Evolutionary conservation across 2,329 filamentous ascomycete genomes (phyloP).

Genomic region (Tolypocladium tundrense): DNA sequence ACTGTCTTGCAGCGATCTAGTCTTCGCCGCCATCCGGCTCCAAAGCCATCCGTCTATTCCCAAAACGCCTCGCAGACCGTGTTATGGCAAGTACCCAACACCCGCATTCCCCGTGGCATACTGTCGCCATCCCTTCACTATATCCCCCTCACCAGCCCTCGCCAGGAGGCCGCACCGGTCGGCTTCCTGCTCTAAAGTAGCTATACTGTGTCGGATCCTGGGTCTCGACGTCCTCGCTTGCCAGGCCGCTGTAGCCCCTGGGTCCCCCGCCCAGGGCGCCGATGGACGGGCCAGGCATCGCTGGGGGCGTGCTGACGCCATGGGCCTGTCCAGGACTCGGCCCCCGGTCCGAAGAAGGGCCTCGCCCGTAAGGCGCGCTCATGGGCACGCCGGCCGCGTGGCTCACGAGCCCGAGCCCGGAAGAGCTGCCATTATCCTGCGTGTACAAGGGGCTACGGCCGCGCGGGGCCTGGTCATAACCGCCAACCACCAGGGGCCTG

Average conservation of each 20-base stretch:
- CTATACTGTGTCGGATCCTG: constrained; percentile 39
- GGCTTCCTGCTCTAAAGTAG: constrained; percentile 38
- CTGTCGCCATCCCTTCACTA: not conserved
- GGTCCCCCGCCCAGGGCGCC: constrained; percentile 49
- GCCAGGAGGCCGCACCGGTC: constrained; percentile 20
- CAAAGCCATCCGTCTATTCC: constrained; percentile 5
- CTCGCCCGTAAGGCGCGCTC: constrained; percentile 16
- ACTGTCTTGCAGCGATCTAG: not conserved
- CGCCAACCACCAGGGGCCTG: constrained; percentile 10
- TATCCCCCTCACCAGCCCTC: constrained; percentile 25
- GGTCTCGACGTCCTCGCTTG: constrained; percentile 32
- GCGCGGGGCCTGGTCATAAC: constrained; percentile 16
- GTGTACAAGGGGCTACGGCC: constrained; percentile 38
- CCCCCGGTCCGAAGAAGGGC: constrained; percentile 12
- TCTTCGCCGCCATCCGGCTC: not conserved
- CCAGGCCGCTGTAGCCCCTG: constrained; percentile 48
- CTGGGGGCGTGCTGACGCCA: constrained; percentile 7
- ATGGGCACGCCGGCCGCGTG: constrained; percentile 42
- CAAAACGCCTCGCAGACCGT: constrained; percentile 8
- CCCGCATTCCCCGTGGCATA: not conserved
- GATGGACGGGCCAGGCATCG: constrained; percentile 28
- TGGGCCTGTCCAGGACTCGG: constrained; percentile 10
- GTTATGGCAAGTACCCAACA: not conserved
- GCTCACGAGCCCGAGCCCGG: constrained; percentile 27
- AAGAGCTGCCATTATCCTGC: constrained; percentile 41